A percentile compares a stretch with the other conserved stretches of the same genome.
Evolutionary conservation across 306 rosid species (phyloP).

Genomic region (Begonia loranthoides): DNA sequence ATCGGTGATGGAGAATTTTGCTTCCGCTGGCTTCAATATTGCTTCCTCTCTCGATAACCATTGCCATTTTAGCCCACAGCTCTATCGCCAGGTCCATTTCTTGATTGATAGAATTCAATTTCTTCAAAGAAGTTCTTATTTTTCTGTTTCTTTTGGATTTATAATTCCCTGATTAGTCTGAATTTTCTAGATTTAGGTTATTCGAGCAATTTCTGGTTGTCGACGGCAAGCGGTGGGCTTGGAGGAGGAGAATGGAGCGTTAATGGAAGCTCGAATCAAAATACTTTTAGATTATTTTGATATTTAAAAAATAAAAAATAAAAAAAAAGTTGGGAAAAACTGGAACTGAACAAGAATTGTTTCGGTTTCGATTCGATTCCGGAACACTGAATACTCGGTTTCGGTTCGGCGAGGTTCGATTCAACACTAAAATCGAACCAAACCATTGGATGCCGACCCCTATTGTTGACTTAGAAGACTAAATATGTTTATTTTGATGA

Average conservation of each 20-base stretch:
- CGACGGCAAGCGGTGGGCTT: slow-evolving; percentile 75
- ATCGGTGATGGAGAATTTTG: slow-evolving; percentile 65
- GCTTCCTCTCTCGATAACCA: slow-evolving; percentile 60
- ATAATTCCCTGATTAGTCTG: no score
- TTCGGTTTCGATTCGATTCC: no score
- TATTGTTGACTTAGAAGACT: no score
- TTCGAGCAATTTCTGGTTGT: slow-evolving; percentile 72
- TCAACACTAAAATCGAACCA: no score
- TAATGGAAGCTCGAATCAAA: slow-evolving; percentile 81
- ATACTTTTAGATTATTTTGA: no score
- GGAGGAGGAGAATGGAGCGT: slow-evolving; percentile 78
- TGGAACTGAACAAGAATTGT: no score
- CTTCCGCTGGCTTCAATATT: slow-evolving; percentile 66
- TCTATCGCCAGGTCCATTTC: slow-evolving; percentile 71
- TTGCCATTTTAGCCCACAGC: slow-evolving; percentile 57
- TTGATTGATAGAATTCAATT: slow-evolving; percentile 6
- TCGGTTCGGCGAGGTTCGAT: slow-evolving; percentile 70
- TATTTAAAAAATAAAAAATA: no score
- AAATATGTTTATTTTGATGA: no score
- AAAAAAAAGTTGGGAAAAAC: no score
- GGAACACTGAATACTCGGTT: no score
- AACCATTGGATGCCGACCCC: no score
- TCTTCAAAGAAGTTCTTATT: background rate
- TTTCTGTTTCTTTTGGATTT: background rate
- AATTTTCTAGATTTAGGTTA: no score